Conservation (phyloP, 345 rosid species). For the Sonneratia caseolaris region DNA sequence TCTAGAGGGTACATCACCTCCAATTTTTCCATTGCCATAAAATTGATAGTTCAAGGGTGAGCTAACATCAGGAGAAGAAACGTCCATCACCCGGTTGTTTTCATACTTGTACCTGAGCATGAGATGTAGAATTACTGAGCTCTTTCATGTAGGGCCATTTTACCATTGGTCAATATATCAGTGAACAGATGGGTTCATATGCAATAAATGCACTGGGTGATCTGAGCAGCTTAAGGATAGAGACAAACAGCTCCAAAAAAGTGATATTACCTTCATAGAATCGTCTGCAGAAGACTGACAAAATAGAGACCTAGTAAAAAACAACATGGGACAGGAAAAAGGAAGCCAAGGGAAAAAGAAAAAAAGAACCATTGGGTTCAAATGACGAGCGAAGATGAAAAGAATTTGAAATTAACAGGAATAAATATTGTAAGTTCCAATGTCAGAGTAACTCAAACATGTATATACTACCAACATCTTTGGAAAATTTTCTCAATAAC, state of each 20-base stretch:
- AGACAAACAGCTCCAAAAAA: background rate
- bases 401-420: background rate
- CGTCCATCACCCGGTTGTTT: conserved; percentile 74
- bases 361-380: background rate
- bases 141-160: background rate
- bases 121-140: background rate
- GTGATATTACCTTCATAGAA: background rate
- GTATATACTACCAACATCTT: background rate
- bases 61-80: conserved; percentile 59
- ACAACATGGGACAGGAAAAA: background rate
- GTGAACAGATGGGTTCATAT: background rate
- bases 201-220: background rate
- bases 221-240: background rate
- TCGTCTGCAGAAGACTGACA: background rate
- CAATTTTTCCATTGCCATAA: conserved; percentile 65
- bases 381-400: background rate
- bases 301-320: background rate
- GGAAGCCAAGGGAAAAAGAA: background rate
- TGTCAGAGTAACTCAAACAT: background rate
- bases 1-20: conserved; percentile 50
- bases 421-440: background rate
- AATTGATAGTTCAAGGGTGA: conserved; percentile 65
- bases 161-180: background rate
- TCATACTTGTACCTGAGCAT: conserved; percentile 65
- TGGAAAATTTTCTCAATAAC: background rate